These are phyloP conservation scores for Exophiala sideris DNA, from an alignment of 2,329 filamentous ascomycete species.

Conservation along the genomic window DNA sequence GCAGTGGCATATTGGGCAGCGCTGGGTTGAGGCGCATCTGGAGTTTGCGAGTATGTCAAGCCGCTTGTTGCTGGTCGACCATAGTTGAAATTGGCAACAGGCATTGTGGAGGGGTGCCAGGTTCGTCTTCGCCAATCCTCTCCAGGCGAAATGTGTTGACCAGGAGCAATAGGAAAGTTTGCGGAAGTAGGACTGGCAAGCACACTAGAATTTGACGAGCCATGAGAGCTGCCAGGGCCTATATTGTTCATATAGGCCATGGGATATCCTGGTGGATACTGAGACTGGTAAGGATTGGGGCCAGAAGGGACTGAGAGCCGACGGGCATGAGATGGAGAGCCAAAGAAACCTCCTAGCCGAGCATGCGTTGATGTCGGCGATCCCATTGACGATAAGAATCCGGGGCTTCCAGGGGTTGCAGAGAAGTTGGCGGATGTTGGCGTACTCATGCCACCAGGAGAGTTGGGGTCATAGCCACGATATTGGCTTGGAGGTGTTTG, in stretches of 20 bases:
- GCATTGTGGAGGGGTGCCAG: constrained; percentile 75
- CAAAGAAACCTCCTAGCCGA: constrained; percentile 71
- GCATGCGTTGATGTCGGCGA: constrained; percentile 71
- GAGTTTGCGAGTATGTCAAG: constrained; percentile 70
- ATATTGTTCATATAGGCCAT: constrained; percentile 42
- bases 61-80: constrained; percentile 66
- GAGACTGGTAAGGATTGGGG: constrained; percentile 67
- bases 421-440: constrained; percentile 82
- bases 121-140: constrained; percentile 79
- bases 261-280: constrained; percentile 21
- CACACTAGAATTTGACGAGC: constrained; percentile 57
- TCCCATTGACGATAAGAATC: constrained; percentile 63
- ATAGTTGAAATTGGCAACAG: constrained; percentile 53
- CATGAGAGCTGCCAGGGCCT: constrained; percentile 55
- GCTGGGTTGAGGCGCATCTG: constrained; percentile 59
- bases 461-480: constrained; percentile 61
- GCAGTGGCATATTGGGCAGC: constrained; percentile 48
- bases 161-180: constrained; percentile 53
- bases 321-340: constrained; percentile 64
- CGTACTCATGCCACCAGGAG: constrained; percentile 73
- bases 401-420: constrained; percentile 70
- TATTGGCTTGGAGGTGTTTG: constrained; percentile 63
- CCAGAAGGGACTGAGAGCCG: constrained; percentile 79
- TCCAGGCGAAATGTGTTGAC: constrained; percentile 51
- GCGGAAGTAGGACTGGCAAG: constrained; percentile 66